Evolutionary conservation across 148 eudicot genomes (phyloP), one percentile per base, ranked within the genome.

Genomic region (Rhododendron ferrugineum): DNA sequence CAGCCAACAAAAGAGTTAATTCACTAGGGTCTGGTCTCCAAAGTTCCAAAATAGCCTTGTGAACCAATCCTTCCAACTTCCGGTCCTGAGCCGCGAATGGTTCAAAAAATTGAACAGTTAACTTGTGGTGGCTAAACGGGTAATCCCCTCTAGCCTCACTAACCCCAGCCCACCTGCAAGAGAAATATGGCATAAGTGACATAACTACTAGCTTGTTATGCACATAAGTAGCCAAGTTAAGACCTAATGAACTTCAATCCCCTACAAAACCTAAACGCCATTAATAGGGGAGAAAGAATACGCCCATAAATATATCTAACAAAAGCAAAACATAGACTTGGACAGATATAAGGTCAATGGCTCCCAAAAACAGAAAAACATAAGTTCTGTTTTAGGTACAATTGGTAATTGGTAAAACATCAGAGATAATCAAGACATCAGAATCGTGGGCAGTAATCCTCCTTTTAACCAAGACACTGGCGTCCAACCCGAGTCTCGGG

Each of bases 11-110:
- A 49, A 94, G 88, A 82, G 94, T 88, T 88, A 97, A 85, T 88
- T 97, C 99, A 87, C 89, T 92, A 50, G 98, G 99, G 88, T 94
- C 94, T 79, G 99, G 98, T 90, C 98, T 93, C 99, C 98, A 95
- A 42, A 97, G 94, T 92, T 97, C 98, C 84, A 97, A 86, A 90
- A 94, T 92, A 54, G 99, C 99, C 89, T 97, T 97, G 86, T 95
- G 99, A 85, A 97, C 97, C 85, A 97, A 86, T 56, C 98, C 98
- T 91, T 97, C 99, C 86, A 97, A 88, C 88, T 95, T 97, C 78
- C 99, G 86, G 88, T 97, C 99, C 90, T 97, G 98, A 79, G 98
- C 99, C 10, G 99, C 94, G 87, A 96, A 88, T 85, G 96, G 93
- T 86, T 97, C 99, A 90, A 95, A 97, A 88, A 97, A 97, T 88